A percentile compares a stretch with the other conserved stretches of the same genome.
phyloP scores from a whole-genome alignment of 2,329 filamentous ascomycete genomes.

The Geosmithia morbida region DNA sequence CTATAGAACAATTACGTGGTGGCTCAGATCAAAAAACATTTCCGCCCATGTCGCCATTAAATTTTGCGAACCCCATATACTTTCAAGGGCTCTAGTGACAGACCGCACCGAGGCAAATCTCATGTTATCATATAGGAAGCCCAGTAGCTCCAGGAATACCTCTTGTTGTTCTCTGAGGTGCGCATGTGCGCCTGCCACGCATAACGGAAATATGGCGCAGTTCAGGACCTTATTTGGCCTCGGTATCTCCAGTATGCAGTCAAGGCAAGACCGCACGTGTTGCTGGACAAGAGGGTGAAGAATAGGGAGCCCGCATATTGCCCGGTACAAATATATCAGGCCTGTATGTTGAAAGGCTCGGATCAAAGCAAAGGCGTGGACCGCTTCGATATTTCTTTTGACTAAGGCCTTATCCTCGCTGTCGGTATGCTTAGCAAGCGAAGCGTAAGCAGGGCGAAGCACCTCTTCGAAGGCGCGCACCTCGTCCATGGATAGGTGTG shows the following conservation, averaged over 20 bases:
- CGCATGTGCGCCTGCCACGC: conserved; percentile 20
- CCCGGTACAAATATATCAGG: conserved; percentile 26
- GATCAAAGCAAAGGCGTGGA: conserved; percentile 19
- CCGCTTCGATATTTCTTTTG: conserved; percentile 12
- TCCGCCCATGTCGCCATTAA: conserved; percentile 8
- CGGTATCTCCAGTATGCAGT: conserved; percentile 18
- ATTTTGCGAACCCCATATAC: conserved; percentile 8
- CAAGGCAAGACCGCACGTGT: conserved; percentile 18
- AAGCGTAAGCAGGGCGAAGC: conserved; percentile 11
- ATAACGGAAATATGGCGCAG: conserved; percentile 22
- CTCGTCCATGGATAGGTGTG: conserved; percentile 12
- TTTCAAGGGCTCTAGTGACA: conserved; percentile 8
- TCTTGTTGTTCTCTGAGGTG: conserved; percentile 12
- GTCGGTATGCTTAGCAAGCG: conserved; percentile 5
- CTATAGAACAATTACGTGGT: conserved; percentile 10
- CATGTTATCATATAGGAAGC: conserved; percentile 15
- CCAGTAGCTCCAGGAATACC: conserved; percentile 6
- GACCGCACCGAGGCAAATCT: conserved; percentile 22
- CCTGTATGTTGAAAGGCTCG: conserved; percentile 24
- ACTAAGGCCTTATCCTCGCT: not conserved
- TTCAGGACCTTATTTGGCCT: conserved; percentile 21
- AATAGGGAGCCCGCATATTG: conserved; percentile 21
- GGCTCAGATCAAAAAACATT: conserved; percentile 10
- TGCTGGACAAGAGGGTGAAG: conserved; percentile 23
- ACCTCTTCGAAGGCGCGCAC: conserved; percentile 13